phyloP scores from a whole-genome alignment of 225 moss, liverwort and hornwort genomes.

The Polytrichum commune region DNA sequence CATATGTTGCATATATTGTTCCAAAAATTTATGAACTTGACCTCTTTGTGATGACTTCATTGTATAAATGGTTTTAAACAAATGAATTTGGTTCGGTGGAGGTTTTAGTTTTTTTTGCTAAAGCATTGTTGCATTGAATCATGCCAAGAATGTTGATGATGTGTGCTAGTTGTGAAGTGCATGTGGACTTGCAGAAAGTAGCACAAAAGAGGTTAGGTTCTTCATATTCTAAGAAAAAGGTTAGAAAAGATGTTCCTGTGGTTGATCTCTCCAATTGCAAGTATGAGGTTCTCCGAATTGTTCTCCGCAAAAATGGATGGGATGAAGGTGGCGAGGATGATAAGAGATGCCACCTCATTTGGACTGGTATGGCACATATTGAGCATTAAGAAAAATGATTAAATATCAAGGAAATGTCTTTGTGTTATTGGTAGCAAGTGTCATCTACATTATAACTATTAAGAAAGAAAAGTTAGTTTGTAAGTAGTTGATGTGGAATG shows the following conservation, averaged over 20 bases:
- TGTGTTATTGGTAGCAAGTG: no score
- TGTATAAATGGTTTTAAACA: neutral
- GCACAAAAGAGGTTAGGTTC: conserved; percentile 39
- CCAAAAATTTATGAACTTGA: neutral
- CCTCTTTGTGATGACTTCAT: neutral
- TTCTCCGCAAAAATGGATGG: conserved; percentile 77
- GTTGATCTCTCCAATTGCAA: conserved; percentile 91
- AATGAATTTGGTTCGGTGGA: neutral
- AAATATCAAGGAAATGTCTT: no score
- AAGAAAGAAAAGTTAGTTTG: no score
- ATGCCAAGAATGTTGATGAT: neutral
- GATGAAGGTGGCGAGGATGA: conserved; percentile 82
- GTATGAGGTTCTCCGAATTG: conserved; percentile 74
- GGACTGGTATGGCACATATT: conserved; percentile 61
- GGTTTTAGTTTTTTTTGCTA: neutral
- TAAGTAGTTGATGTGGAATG: no score
- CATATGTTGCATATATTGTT: neutral
- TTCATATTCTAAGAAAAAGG: conserved; percentile 24
- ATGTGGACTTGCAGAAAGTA: conserved; percentile 29
- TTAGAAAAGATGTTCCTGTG: conserved; percentile 56
- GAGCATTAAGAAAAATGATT: no score
- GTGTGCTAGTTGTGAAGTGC: no score
- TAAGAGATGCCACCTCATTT: conserved; percentile 78
- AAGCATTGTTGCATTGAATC: neutral
- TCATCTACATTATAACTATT: no score